phyloP scores from a whole-genome alignment of 768 basidiomycete genomes.

The Lactifluus subvellereus region DNA sequence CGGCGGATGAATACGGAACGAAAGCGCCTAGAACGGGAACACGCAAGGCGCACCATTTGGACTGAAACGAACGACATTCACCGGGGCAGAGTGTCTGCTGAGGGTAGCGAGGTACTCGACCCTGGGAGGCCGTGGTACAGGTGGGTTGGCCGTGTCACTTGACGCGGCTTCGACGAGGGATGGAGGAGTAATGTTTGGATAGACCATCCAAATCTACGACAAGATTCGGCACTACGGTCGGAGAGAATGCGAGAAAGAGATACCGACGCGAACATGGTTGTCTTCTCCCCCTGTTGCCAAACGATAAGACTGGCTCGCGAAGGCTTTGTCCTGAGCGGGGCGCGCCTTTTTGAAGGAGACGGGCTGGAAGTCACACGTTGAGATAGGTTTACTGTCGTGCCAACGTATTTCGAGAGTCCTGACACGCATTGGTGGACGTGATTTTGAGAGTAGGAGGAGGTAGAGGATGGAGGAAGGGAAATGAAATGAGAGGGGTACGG shows the following conservation, averaged over 20 bases:
- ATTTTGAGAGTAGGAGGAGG: neutral
- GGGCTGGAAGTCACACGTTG: constrained; percentile 94
- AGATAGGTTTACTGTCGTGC: constrained; percentile 95
- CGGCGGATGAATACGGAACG: constrained; percentile 1
- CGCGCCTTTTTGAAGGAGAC: constrained; percentile 75
- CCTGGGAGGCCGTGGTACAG: constrained; percentile 60
- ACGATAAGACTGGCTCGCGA: constrained; percentile 71
- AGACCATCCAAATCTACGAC: constrained; percentile 83
- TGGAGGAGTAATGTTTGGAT: constrained; percentile 79
- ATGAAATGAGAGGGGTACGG: neutral
- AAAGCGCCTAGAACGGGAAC: constrained; percentile 6
- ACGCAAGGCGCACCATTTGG: constrained; percentile 65
- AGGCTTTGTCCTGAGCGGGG: constrained; percentile 51
- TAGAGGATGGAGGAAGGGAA: neutral
- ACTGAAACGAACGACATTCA: constrained; percentile 94
- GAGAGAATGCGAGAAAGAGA: neutral
- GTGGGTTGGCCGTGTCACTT: constrained; percentile 29
- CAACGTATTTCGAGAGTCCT: constrained; percentile 91
- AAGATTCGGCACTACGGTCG: neutral
- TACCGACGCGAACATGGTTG: constrained; percentile 89
- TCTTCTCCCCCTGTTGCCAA: constrained; percentile 96
- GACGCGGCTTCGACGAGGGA: constrained; percentile 43
- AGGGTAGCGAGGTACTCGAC: constrained; percentile 96
- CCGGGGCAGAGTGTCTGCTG: constrained; percentile 85
- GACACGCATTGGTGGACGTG: constrained; percentile 58